These are phyloP conservation scores for Themeda triandra DNA, from an alignment of 176 grass and related monocot species.

Conservation along the genomic window DNA sequence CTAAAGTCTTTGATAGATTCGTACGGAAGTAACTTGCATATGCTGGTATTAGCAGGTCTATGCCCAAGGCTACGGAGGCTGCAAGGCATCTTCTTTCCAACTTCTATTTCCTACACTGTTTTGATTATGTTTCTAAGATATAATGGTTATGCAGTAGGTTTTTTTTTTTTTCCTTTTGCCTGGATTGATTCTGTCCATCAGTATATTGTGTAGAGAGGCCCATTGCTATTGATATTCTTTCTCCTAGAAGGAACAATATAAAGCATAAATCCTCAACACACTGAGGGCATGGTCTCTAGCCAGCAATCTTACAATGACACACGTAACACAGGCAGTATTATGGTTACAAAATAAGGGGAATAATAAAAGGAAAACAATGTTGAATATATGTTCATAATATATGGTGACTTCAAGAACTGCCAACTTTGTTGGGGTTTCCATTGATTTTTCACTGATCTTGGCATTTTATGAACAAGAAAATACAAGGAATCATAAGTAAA, in stretches of 20 bases:
- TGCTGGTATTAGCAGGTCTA: background rate
- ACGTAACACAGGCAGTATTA: background rate
- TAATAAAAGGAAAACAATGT: background rate
- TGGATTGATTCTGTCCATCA: background rate
- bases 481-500: background rate
- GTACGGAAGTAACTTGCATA: background rate
- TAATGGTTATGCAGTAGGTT: background rate
- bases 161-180: background rate
- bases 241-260: background rate
- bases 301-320: background rate
- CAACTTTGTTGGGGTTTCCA: background rate
- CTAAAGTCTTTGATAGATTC: background rate
- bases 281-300: background rate
- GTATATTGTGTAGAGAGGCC: background rate
- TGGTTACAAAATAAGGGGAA: background rate
- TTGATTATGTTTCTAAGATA: conserved; percentile 3
- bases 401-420: background rate
- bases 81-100: background rate
- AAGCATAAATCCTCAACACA: background rate
- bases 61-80: background rate
- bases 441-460: background rate
- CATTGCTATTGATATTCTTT: background rate
- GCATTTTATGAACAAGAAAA: background rate
- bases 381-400: background rate
- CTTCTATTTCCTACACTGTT: background rate